Percentiles rank a stretch among this genome's conserved stretches.
Evolutionary conservation across 164 flowering plant genomes (phyloP).

Genomic region (Echeveria elegans): DNA sequence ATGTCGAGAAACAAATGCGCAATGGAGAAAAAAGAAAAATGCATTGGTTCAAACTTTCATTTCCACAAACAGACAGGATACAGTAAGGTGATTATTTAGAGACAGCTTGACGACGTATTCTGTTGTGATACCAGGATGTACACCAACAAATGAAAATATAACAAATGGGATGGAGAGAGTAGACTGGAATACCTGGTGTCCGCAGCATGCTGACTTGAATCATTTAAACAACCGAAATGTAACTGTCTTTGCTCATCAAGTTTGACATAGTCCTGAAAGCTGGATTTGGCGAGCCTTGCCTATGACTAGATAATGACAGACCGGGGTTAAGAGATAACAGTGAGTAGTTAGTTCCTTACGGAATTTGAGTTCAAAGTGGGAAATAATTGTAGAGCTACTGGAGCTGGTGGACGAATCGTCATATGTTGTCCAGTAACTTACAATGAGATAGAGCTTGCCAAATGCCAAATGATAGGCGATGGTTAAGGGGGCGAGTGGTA

Average conservation of each 20-base stretch:
- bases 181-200: neutral
- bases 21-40: too few relatives aligned
- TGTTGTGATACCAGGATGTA: neutral
- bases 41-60: neutral
- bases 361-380: neutral
- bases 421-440: neutral
- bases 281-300: constrained; percentile 24
- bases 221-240: constrained; percentile 34
- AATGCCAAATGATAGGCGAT: constrained; percentile 22
- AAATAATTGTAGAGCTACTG: neutral
- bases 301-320: constrained; percentile 15
- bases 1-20: too few relatives aligned
- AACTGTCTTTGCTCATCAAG: constrained; percentile 30
- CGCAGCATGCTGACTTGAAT: neutral
- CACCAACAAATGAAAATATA: neutral
- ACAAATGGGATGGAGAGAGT: neutral
- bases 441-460: constrained; percentile 14
- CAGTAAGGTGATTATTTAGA: neutral
- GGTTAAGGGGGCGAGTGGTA: constrained; percentile 13
- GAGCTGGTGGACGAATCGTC: constrained; percentile 12
- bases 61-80: neutral
- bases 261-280: constrained; percentile 26
- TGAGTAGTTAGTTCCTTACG: constrained; percentile 14
- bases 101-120: neutral
- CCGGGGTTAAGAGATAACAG: constrained; percentile 29